Evolutionary conservation across 371 early-diverging fungal species (phyloP), one percentile per base, ranked within the genome.

Genomic region (Mortierella sp.): DNA sequence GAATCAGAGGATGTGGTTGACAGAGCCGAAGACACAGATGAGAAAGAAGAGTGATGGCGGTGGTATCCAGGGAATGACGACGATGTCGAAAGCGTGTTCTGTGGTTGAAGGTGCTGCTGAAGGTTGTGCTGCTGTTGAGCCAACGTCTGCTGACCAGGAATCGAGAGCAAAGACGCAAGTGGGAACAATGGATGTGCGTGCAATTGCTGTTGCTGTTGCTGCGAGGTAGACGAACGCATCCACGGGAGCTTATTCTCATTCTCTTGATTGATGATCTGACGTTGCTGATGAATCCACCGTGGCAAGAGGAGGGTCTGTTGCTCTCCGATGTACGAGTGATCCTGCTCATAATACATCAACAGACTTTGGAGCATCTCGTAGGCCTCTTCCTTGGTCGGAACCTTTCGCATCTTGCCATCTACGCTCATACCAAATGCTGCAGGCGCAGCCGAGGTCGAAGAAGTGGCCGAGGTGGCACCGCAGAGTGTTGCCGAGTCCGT

Each of bases 201-300:
- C 30, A 50, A 18, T 26, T 72, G 66, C 28, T 60, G 56, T 12
- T 61, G 62, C 44, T 46, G 57, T 43, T 70, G 57, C n/a, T 64
- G 70, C 15, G 45, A 56, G 15, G 64, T 51, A 43, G 60, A 66
- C 29, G 66, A 67, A 14, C 69, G 77, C 62, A 72, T 64, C 72
- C 77, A 72, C 62, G 51, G 57, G 59, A 68, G 55, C 66, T 57
- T 67, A n/a, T 56, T 50, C 25, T 77, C 72, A 18, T 56, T 64
- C 25, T 65, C 72, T 18, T 60, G 65, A 5, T 75, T 65, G 68
- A 76, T 68, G 52, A 76, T 68, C 59, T 76, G 76, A 7, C 76
- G 71, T 52, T 76, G 76, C 28, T 76, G 76, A 37, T 76, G 76
- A 56, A 76, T 76, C 76, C 76, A 76, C 11, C 76, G 76, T 1